Conservation (phyloP, 768 basidiomycete species). For the Termitomyces sp. region DNA sequence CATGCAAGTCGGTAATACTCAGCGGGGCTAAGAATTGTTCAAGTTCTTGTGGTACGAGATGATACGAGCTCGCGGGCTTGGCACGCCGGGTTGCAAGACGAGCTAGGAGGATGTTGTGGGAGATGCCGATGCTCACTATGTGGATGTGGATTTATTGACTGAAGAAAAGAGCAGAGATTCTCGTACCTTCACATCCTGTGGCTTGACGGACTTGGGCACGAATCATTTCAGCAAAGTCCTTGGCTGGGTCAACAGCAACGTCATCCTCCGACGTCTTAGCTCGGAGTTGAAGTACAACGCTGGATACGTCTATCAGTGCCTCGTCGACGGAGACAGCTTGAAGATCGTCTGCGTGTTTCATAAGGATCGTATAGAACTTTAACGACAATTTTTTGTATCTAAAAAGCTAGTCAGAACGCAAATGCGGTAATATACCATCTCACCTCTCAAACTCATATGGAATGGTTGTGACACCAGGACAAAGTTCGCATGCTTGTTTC, state of each 20-base stretch:
- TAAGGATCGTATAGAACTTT: conserved; percentile 88
- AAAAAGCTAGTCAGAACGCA: background rate
- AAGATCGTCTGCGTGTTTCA: conserved; percentile 84
- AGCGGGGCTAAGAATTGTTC: conserved; percentile 55
- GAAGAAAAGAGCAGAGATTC: background rate
- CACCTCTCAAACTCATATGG: conserved; percentile 93
- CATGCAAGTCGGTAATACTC: conserved; percentile 77
- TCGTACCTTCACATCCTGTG: conserved; percentile 82
- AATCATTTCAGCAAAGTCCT: conserved; percentile 76
- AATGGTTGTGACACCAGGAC: conserved; percentile 66
- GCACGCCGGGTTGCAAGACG: conserved; percentile 87
- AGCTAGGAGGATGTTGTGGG: conserved; percentile 88
- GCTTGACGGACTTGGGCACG: conserved; percentile 66
- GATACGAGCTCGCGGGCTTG: conserved; percentile 86
- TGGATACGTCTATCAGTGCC: conserved; percentile 85
- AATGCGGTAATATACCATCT: conserved; percentile 11
- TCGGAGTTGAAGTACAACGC: conserved; percentile 39
- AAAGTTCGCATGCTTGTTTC: conserved; percentile 64
- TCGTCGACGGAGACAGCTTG: conserved; percentile 97
- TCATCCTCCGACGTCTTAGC: conserved; percentile 20
- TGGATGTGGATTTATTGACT: background rate
- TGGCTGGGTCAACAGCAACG: conserved; percentile 50
- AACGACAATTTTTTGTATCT: conserved; percentile 84
- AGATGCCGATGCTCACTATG: conserved; percentile 86
- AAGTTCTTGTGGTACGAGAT: conserved; percentile 54